Percentiles rank a stretch among this genome's conserved stretches.
Conservation (phyloP, 371 early-diverging fungal genomes). For the Mucor circinelloides region DNA sequence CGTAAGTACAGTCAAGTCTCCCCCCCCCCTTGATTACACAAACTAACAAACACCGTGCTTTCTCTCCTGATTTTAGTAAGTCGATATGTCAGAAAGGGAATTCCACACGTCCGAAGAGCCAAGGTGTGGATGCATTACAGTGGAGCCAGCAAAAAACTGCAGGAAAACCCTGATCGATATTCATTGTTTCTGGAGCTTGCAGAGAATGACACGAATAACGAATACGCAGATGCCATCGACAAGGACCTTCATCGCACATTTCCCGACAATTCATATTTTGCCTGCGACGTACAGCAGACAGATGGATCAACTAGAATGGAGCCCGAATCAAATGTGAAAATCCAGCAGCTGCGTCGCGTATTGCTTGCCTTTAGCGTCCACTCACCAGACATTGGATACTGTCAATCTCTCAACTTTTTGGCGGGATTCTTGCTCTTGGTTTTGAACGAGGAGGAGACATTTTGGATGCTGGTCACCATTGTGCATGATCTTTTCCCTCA, state of each 20-base stretch:
- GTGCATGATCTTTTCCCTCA: conserved; percentile 75
- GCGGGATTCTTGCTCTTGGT: conserved; percentile 79
- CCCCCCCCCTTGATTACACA: neutral
- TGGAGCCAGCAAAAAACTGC: conserved; percentile 67
- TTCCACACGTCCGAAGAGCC: conserved; percentile 69
- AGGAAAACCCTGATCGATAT: conserved; percentile 63
- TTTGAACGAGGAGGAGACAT: conserved; percentile 74
- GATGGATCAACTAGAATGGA: neutral
- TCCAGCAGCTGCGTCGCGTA: conserved; percentile 69
- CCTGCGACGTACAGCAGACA: conserved; percentile 23
- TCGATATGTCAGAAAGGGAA: conserved; percentile 76
- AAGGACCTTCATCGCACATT: conserved; percentile 83
- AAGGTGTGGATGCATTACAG: conserved; percentile 82
- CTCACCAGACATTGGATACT: conserved; percentile 79
- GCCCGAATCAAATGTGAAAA: conserved; percentile 50
- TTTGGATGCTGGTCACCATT: conserved; percentile 81
- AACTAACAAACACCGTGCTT: neutral
- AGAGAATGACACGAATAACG: conserved; percentile 47
- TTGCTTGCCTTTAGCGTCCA: conserved; percentile 71
- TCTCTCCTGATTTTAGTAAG: conserved; percentile 49
- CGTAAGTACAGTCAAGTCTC: too few relatives aligned
- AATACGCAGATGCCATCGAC: conserved; percentile 69
- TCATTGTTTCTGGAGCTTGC: conserved; percentile 54
- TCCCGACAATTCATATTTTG: conserved; percentile 78
- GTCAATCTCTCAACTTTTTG: conserved; percentile 84